Conservation (phyloP, 768 basidiomycete genomes). For the Pulveroboletus sp. region DNA sequence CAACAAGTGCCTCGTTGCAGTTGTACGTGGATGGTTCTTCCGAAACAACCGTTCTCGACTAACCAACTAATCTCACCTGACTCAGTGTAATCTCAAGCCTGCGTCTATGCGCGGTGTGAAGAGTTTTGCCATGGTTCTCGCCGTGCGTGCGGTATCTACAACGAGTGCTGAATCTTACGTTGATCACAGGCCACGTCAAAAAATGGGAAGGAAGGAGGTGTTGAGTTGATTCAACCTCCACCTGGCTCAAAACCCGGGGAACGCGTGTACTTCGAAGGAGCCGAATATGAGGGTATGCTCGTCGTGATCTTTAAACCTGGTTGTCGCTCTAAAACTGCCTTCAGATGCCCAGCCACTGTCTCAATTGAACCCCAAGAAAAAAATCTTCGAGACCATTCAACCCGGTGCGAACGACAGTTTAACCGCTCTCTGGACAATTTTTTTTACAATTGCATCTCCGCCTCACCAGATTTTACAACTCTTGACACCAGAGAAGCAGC, state of each 20-base stretch:
- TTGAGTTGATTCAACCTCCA: conserved; percentile 91
- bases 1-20: conserved; percentile 75
- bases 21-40: conserved; percentile 45
- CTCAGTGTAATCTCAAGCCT: conserved; percentile 89
- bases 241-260: conserved; percentile 85
- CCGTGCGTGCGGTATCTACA: conserved; percentile 43
- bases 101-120: conserved; percentile 97
- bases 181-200: conserved; percentile 74
- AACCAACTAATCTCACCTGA: background rate
- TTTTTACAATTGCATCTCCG: conserved; percentile 1
- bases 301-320: background rate
- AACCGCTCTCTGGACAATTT: conserved; percentile 1
- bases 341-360: conserved; percentile 62
- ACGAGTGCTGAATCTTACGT: background rate
- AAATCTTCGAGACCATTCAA: conserved; percentile 96
- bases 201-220: conserved; percentile 82
- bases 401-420: conserved; percentile 48
- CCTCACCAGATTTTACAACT: conserved; percentile 71
- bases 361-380: conserved; percentile 97
- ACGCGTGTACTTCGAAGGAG: conserved; percentile 90
- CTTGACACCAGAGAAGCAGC: conserved; percentile 75
- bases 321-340: background rate
- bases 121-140: conserved; percentile 97
- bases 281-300: conserved; percentile 71
- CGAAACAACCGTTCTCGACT: background rate